Base-by-base conservation (phyloP, 768 basidiomycete species). In the Rhodosporidiobolus sp. region DNA sequence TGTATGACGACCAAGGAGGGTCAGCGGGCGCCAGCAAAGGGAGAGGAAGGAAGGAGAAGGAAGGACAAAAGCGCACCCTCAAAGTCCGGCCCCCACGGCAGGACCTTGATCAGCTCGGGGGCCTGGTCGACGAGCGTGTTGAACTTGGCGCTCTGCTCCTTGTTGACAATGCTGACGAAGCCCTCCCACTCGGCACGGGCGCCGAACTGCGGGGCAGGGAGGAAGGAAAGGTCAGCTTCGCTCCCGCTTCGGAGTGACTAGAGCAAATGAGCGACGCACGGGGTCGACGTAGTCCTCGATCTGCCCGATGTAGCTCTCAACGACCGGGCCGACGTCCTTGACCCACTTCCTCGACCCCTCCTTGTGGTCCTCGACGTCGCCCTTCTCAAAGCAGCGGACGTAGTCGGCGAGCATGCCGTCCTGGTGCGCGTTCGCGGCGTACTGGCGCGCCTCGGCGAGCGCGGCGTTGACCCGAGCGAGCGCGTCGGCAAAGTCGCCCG, bases 141-240 rank as follows among this genome's bases (percentile, higher is more conserved):
- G 76, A 92, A 94, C 82, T 91, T 92, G 14, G 87, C 87, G 77
- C 89, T 90, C 56, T 92, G 84, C 69, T 86, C 83, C 81, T 94
- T 93, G 84, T 94, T 87, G 52, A 63, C 67, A 43, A 60, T 48
- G 49, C 64, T 54, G 35, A 34, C 57, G 54, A 67, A 60, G 12
- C 90, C 91, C 86, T 94, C 91, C 92, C 92, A 94, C 80, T 94
- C 92, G 0, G 92, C 92, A 62, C 92, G 87, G n/a, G 86, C 89
- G 48, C 92, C 92, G 70, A 90, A 92, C 12, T n/a, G n/a, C n/a
- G 38, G 38, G 38, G 38, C 14, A 7, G 7, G 38, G 38, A 43
- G 14, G 38, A 43, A 43, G 14, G n/a, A n/a, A n/a, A n/a, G n/a
- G n/a, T n/a, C n/a, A n/a, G n/a, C n/a, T n/a, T n/a, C n/a, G n/a